Evolutionary conservation across 164 flowering plant species (phyloP), one percentile per base, ranked within the genome.

Genomic region (Echeveria elegans): DNA sequence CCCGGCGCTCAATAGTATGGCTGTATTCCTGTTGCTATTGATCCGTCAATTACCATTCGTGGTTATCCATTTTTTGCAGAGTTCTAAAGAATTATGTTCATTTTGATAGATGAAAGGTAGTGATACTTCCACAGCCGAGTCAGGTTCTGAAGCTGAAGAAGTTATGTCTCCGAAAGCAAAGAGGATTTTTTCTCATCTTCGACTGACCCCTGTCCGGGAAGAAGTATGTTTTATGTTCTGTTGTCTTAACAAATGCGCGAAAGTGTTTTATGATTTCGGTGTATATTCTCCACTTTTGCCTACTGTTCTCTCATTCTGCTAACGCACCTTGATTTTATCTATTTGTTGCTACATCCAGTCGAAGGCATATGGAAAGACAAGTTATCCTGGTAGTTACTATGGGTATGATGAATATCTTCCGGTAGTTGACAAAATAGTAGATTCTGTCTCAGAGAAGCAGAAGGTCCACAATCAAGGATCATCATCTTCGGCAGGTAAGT

Each of bases 81-180:
- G 48, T 24, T 74, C 16, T 65, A 21, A 50, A 50, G 56, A 63
- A 85, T 34, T 34, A 0, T 23, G 5, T 50, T 12, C 18, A 16
- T 47, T 47, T 23, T 50, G 26, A 5, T 50, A 87, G 93, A 29
- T 90, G 24, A 88, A 80, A 75, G 88, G 94, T 34, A 90, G 98
- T 77, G 97, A 90, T 71, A 85, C 90, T 67, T 93, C 98, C 56
- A 88, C 98, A 63, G 98, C 94, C 23, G 97, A 93, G 75, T 90
- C 96, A n/a, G 96, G 98, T 34, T 93, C 97, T 66, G 97, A 93
- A 79, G 97, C 94, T 72, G 98, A 93, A 82, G 97, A 90, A 45
- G 81, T 88, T 50, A 74, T 81, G 50, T 87, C 94, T 38, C 96
- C 96, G 30, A 88, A 87, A 77, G 82, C 97, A 32, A 26, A 70